Evolutionary conservation across 163 green algal genomes (phyloP).

Genomic region (Coccomyxa subellipsoidea): DNA sequence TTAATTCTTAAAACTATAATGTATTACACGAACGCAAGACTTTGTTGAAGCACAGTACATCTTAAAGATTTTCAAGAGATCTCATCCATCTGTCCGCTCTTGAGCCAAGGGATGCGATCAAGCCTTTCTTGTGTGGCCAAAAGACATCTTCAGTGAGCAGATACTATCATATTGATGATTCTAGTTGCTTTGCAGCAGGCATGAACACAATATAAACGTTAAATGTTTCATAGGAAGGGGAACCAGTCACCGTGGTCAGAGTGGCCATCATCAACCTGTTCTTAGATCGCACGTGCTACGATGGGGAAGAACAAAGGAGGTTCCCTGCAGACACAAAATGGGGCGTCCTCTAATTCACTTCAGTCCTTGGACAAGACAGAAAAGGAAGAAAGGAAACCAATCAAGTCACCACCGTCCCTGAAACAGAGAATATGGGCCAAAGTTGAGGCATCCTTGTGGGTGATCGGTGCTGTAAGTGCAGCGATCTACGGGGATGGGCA

Average conservation of each 20-base stretch:
- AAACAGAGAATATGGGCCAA: neutral
- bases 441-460: neutral
- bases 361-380: neutral
- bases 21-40: too few relatives aligned
- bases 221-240: neutral
- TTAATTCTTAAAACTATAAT: neutral
- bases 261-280: neutral
- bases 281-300: neutral
- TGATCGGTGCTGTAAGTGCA: slow-evolving; percentile 1
- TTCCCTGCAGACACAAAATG: neutral
- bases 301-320: neutral
- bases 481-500: neutral
- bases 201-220: neutral
- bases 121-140: neutral
- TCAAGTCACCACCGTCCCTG: neutral
- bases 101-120: neutral
- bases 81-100: neutral
- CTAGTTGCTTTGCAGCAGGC: neutral
- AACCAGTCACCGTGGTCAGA: neutral
- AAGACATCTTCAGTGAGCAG: neutral
- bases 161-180: neutral
- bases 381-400: neutral
- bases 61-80: too few relatives aligned
- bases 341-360: neutral
- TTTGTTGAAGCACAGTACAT: too few relatives aligned